phyloP scores from a whole-genome alignment of 345 rosid genomes.

The Dimocarpus longan region DNA sequence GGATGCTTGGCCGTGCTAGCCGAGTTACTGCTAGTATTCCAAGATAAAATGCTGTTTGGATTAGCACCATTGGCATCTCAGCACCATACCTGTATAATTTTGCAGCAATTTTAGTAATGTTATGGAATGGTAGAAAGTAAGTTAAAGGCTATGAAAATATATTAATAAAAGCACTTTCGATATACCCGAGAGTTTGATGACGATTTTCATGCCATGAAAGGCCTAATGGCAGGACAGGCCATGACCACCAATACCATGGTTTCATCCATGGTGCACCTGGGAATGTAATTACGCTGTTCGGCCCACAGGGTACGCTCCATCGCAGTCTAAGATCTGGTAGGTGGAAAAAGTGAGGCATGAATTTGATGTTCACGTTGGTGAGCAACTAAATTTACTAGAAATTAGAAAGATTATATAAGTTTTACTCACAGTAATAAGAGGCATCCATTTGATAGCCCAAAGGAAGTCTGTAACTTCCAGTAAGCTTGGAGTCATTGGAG shows the following conservation, averaged over 20 bases:
- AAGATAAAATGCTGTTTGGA: slow-evolving; percentile 61
- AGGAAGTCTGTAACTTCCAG: slow-evolving; percentile 85
- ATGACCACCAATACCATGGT: slow-evolving; percentile 99
- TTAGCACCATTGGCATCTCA: slow-evolving; percentile 70
- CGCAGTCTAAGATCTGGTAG: slow-evolving; percentile 72
- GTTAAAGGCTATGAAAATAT: background rate
- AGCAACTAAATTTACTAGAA: background rate
- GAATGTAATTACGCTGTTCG: slow-evolving; percentile 90
- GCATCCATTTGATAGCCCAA: slow-evolving; percentile 99
- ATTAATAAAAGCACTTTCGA: background rate
- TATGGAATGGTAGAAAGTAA: background rate
- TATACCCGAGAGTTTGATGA: slow-evolving; percentile 66
- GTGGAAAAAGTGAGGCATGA: background rate
- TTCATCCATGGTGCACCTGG: slow-evolving; percentile 96
- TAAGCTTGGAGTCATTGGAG: slow-evolving; percentile 49
- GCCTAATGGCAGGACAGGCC: slow-evolving; percentile 94
- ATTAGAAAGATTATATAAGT: background rate
- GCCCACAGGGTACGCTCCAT: slow-evolving; percentile 96
- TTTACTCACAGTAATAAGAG: slow-evolving; percentile 75
- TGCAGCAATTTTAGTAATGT: background rate
- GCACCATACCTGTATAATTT: slow-evolving; percentile 54
- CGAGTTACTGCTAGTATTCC: slow-evolving; percentile 66
- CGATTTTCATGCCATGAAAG: slow-evolving; percentile 84
- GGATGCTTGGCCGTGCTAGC: slow-evolving; percentile 62
- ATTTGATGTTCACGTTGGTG: slow-evolving; percentile 4